Evolutionary conservation across 83 land plant genomes (phyloP).

Genomic region (Thuja plicata): DNA sequence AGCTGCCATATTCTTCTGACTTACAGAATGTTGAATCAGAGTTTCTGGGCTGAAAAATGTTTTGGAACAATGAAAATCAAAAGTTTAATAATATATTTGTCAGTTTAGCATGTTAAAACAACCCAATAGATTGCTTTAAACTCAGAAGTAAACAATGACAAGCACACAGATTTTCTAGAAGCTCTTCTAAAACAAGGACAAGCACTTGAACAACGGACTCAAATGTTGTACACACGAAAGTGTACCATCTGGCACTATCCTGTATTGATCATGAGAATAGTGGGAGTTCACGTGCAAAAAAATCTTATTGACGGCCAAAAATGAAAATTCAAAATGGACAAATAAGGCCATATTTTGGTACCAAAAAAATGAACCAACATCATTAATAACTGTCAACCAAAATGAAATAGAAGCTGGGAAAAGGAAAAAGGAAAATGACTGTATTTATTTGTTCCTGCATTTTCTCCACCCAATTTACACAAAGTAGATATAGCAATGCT

Average conservation of each 20-base stretch:
- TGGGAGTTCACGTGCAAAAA: neutral
- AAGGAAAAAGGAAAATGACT: neutral
- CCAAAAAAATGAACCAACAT: neutral
- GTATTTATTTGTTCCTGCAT: neutral
- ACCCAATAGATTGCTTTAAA: neutral
- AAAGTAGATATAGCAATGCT: neutral
- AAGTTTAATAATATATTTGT: neutral
- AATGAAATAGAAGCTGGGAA: neutral
- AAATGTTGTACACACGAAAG: neutral
- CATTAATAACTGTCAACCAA: neutral
- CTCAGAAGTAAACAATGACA: neutral
- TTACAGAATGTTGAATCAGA: conserved; percentile 21
- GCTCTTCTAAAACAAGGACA: neutral
- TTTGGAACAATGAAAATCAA: neutral
- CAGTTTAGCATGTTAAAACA: neutral
- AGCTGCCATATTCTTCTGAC: conserved; percentile 58
- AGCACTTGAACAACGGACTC: neutral
- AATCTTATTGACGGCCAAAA: neutral
- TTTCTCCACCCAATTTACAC: neutral
- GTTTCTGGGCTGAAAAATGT: conserved; percentile 34
- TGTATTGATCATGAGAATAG: neutral
- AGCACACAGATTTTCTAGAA: neutral
- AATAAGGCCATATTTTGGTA: neutral
- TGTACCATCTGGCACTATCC: neutral
- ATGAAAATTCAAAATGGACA: neutral